Percentiles rank a stretch among this genome's conserved stretches.
Evolutionary conservation across 495 filamentous ascomycete genomes (phyloP).

Genomic region (Articulospora tetracladia): DNA sequence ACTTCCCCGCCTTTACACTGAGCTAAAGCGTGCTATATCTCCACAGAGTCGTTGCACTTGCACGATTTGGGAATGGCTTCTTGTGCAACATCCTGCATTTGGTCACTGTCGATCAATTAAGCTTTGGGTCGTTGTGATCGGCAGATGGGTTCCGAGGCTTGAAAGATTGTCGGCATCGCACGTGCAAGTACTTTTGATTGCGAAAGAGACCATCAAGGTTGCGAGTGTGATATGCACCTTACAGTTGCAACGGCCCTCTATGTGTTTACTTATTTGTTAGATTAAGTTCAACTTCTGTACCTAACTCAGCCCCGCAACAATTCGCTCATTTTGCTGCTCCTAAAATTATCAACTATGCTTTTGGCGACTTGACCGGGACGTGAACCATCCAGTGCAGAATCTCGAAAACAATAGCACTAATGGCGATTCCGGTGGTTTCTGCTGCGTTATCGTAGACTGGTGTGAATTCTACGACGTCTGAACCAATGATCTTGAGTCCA

Average conservation of each 20-base stretch:
- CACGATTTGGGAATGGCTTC: not conserved
- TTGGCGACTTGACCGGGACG: slow-evolving; percentile 20
- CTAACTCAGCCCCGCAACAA: too few relatives aligned
- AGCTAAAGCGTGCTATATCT: not conserved
- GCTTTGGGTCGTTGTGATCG: too few relatives aligned
- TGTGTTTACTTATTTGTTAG: too few relatives aligned
- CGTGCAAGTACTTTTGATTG: not conserved
- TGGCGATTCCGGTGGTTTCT: slow-evolving; percentile 25
- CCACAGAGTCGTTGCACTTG: not conserved
- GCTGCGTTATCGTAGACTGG: slow-evolving; percentile 27
- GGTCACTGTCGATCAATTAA: too few relatives aligned
- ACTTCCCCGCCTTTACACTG: not conserved
- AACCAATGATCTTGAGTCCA: slow-evolving; percentile 72
- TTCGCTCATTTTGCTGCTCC: too few relatives aligned
- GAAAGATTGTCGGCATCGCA: not conserved
- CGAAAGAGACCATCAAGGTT: not conserved
- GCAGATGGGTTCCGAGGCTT: not conserved
- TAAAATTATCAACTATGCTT: not conserved
- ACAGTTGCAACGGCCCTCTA: too few relatives aligned
- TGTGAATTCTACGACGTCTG: slow-evolving; percentile 72
- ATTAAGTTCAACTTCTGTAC: too few relatives aligned
- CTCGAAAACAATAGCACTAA: slow-evolving; percentile 23
- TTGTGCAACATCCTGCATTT: too few relatives aligned
- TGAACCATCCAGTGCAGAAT: slow-evolving; percentile 27
- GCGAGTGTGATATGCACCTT: too few relatives aligned